Evolutionary conservation across 2,329 filamentous ascomycete genomes (phyloP), one percentile per base, ranked within the genome.

Genomic region (Orbilia quercus): DNA sequence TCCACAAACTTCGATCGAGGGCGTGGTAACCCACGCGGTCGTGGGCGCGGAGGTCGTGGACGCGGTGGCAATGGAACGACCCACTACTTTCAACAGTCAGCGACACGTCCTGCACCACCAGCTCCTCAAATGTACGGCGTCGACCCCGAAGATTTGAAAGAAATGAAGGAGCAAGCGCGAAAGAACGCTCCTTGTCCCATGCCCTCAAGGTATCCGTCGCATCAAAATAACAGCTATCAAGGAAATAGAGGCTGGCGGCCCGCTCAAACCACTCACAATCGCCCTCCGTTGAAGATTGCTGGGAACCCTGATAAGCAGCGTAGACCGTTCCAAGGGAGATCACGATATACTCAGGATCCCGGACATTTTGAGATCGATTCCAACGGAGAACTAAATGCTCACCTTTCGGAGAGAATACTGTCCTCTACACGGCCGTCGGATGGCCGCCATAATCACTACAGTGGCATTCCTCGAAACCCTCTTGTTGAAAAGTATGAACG

Each of bases 401-500:
- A 74, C 31, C 14, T 75, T 0, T 74, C 74, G 14, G 66, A 70
- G 55, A 66, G 45, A 42, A 72, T 69, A 20, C 23, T 44, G 44
- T 38, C 63, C 50, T 58, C 34, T 18, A 72, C 31, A 36, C 75
- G 28, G 42, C 64, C 36, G 25, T 31, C 57, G 45, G 75, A 75
- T 22, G 64, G 16, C 23, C 16, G n/a, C 18, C 36, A 66, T 38
- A 7, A 31, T 34, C 16, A 31, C 31, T 44, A 55, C 20, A 34
- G 28, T 11, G 59, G 28, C 1, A 34, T 65, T 25, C 50, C 65
- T 50, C 22, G 54, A 23, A 74, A 75, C 28, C 25, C 36, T 18
- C 44, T 55, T 20, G 42, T 69, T 1, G 67, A 62, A 25, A 73
- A 76, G 7, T 78, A 75, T 44, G 76, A 78, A 60, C 60, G 50